Evolutionary conservation across 164 flowering plant species (phyloP), one percentile per base, ranked within the genome.

Genomic region (Nymphaea thermarum): DNA sequence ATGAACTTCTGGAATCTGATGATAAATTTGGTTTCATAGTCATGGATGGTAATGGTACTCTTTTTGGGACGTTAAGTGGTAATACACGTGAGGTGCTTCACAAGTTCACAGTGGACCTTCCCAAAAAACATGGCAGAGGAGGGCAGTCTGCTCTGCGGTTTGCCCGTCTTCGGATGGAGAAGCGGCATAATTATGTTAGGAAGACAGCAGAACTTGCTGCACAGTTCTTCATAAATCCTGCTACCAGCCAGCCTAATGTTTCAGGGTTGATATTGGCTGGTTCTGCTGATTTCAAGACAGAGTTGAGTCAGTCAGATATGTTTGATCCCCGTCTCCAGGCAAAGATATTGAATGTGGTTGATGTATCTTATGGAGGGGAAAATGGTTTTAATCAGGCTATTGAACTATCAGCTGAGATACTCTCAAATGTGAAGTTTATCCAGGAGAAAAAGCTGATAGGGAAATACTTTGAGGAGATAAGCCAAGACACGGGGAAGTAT

Each of bases 341-440:
- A 47, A 68, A 68, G 65, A 68, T 68, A 68, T 15, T 68, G 16
- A 68, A 68, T 62, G 71, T 68, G 65, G 71, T 68, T 62, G 71
- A 68, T 68, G 71, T 68, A 17, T 68, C 71, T 67, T 61, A 68
- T 68, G 71, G 71, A 43, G 71, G 71, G 51, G 71, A 68, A 45
- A 68, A 68, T 44, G 71, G 71, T 7, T 68, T 68, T 44, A 68
- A 62, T 47, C 71, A 68, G 65, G 71, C 71, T 16, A 68, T 68
- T 45, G 66, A 68, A 41, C 44, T 68, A 5, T 68, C 71, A 7
- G 61, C 71, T 10, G 71, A 68, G 41, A 68, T 68, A 15, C 44
- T 68, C 8, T 68, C 71, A 12, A 68, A 68, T 36, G 71, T 68
- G 43, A 68, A 68, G 71, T 68, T 68, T 15, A 68, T 68, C 43